phyloP scores from a whole-genome alignment of 768 basidiomycete genomes.

The Calocera cornea region DNA sequence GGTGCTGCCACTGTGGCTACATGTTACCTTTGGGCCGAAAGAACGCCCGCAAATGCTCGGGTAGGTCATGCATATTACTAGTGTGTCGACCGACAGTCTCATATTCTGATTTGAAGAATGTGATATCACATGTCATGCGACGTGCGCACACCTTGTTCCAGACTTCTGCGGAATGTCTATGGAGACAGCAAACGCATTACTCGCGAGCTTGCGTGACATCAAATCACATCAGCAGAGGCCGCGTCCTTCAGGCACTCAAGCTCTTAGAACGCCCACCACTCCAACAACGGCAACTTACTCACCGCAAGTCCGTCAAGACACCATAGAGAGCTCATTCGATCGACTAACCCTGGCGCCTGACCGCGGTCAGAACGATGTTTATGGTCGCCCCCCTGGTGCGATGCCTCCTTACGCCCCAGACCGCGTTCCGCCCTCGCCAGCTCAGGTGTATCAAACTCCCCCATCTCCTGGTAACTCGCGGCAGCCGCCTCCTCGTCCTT shows the following conservation, averaged over 20 bases:
- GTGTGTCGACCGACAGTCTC: not conserved
- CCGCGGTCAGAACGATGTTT: not conserved
- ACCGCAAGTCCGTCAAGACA: slow-evolving; percentile 9
- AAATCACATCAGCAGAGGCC: slow-evolving; percentile 34
- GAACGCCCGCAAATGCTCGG: slow-evolving; percentile 84
- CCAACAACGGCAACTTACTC: slow-evolving; percentile 18
- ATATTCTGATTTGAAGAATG: slow-evolving; percentile 46
- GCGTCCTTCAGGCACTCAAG: slow-evolving; percentile 12
- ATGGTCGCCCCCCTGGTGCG: not conserved
- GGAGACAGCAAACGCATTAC: slow-evolving; percentile 91
- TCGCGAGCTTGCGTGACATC: slow-evolving; percentile 84
- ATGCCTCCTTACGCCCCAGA: not conserved
- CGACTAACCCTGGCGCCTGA: slow-evolving; percentile 15
- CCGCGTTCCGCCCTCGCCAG: not conserved
- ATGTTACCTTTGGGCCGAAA: slow-evolving; percentile 95
- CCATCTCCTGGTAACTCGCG: not conserved
- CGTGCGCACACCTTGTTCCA: slow-evolving; percentile 94
- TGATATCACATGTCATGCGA: slow-evolving; percentile 90
- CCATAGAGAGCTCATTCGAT: slow-evolving; percentile 14
- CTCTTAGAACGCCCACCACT: slow-evolving; percentile 18
- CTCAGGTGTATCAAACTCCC: not conserved
- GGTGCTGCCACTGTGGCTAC: slow-evolving; percentile 99
- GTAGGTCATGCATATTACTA: slow-evolving; percentile 16
- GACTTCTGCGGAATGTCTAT: slow-evolving; percentile 99
- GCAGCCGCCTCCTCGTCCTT: not conserved